Base-by-base conservation (phyloP, 352 stramenopile genomes). In the Phytophthora aleatoria region DNA sequence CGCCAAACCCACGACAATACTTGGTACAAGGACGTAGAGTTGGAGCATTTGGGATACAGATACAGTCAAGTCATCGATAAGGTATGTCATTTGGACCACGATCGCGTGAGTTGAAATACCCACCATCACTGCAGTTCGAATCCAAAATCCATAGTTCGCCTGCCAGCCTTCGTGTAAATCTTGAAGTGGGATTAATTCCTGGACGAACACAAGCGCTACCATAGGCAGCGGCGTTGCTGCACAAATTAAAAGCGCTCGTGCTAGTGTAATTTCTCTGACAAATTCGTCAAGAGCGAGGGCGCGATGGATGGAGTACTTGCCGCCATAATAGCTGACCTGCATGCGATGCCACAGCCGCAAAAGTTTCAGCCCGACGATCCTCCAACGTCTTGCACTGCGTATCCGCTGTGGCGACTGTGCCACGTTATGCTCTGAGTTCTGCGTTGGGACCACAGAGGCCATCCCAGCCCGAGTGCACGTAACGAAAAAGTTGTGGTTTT, bases 291-390 rank as follows among this genome's bases (percentile, higher is more conserved):
- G 31, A 3, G 58, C 64, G 8, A 68, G 64, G 13, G 60, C 26
- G 10, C 64, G 58, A 24, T 72, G 58, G 41, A 72, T 64, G 10
- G 64, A 72, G 31, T 72, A 72, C 12, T 58, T 67, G 11, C 62
- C 55, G 4, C 67, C 62, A 11, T 64, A 58, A 30, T 75, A 69
- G 26, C 62, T 69, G 8, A 75, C 56, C 42, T 75, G 67, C 42
- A 65, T 57, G 15, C 28, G 33, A 5, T 33, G 28, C 56, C 55
- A 65, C 1, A 31, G 2, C 5, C 26, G 39, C 3, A 56, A n/a
- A 16, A 64, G 20, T 12, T 48, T 53, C 35, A 41, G 3, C 1
- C 35, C 35, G 2, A 41, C 3, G 12, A n/a, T 3, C 12, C 8
- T 41, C 35, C 35, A 41, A 12, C 33, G 33, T 16, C 35, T 41